Evolutionary conservation across 352 stramenopile genomes (phyloP), one percentile per base, ranked within the genome.

Genomic region (Phytophthora pinifolia): DNA sequence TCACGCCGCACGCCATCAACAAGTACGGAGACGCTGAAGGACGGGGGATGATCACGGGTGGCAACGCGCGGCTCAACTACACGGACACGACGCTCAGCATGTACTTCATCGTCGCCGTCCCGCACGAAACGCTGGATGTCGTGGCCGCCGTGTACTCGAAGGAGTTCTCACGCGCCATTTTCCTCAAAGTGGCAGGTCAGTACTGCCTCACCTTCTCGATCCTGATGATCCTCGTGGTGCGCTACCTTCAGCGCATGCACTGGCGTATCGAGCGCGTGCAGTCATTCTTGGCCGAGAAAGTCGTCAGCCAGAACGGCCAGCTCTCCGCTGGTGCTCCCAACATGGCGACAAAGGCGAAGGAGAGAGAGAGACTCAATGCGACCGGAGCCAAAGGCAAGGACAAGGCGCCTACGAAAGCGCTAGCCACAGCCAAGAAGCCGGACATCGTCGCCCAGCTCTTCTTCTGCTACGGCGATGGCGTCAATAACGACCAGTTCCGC

Each of bases 71-170:
- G 4, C 67, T 76, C 29, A 75, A 63, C 34, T 89, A 81, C 54
- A 80, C 64, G 13, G 81, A 87, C 51, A 74, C 69, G 6, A 83
- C 78, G 35, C 43, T 83, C 14, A 89, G 70, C 50, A 93, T 94
- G 82, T 96, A 96, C 71, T 91, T 94, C 42, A 80, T 89, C 30
- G 39, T 94, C 8, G 73, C 79, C 1, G 66, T 83, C 20, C 83
- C 83, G 1, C 76, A 88, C 42, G 73, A 87, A 44, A 67, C 70
- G 1, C 62, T 82, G 15, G 80, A 92, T 32, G 65, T 82, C 0
- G 68, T 92, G 6, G 27, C 79, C 2, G 47, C 59, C 0, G 61
- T 72, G 14, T 91, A 86, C 63, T 92, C 79, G 12, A 96, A 94
- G 56, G 82, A 86, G 36, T 93, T 96, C 54, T 83, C 66, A n/a